Percentiles rank a stretch among this genome's conserved stretches.
These are phyloP conservation scores for Pulveroboletus frians DNA, from an alignment of 768 basidiomycete genomes.

Conservation along the genomic window DNA sequence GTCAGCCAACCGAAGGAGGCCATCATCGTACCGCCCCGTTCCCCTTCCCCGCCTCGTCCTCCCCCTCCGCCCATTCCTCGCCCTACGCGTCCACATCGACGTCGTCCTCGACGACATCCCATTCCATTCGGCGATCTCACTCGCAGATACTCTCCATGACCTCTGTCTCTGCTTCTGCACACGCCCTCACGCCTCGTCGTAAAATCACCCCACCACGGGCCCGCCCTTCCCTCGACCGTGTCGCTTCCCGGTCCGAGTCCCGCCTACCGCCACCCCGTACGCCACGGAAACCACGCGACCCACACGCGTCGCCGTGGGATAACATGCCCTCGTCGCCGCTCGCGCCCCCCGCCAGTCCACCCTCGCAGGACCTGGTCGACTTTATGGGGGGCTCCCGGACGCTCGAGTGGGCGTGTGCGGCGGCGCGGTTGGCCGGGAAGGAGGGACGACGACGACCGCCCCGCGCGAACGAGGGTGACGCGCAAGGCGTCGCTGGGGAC, in stretches of 20 bases:
- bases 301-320: slow-evolving; percentile 27
- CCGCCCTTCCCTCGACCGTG: slow-evolving; percentile 30
- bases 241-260: slow-evolving; percentile 29
- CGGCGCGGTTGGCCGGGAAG: slow-evolving; percentile 47
- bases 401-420: slow-evolving; percentile 34
- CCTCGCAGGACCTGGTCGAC: slow-evolving; percentile 28
- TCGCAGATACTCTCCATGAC: slow-evolving; percentile 31
- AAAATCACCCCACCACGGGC: slow-evolving; percentile 28
- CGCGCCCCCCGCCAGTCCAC: slow-evolving; percentile 31
- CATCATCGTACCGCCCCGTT: slow-evolving; percentile 10
- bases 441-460: slow-evolving; percentile 23
- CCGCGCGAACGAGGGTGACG: slow-evolving; percentile 1
- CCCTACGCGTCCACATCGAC: slow-evolving; percentile 20
- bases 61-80: slow-evolving; percentile 13
- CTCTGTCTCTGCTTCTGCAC: not conserved
- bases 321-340: slow-evolving; percentile 43
- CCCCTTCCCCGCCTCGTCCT: slow-evolving; percentile 20
- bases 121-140: slow-evolving; percentile 32
- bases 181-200: slow-evolving; percentile 20
- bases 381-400: slow-evolving; percentile 26
- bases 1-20: slow-evolving; percentile 12
- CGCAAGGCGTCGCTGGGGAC: slow-evolving; percentile 24
- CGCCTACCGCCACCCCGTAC: slow-evolving; percentile 28
- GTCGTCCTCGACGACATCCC: slow-evolving; percentile 23
- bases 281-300: slow-evolving; percentile 27